Evolutionary conservation across 2,329 filamentous ascomycete genomes (phyloP).

Genomic region (Atkinsonella hypoxylon): DNA sequence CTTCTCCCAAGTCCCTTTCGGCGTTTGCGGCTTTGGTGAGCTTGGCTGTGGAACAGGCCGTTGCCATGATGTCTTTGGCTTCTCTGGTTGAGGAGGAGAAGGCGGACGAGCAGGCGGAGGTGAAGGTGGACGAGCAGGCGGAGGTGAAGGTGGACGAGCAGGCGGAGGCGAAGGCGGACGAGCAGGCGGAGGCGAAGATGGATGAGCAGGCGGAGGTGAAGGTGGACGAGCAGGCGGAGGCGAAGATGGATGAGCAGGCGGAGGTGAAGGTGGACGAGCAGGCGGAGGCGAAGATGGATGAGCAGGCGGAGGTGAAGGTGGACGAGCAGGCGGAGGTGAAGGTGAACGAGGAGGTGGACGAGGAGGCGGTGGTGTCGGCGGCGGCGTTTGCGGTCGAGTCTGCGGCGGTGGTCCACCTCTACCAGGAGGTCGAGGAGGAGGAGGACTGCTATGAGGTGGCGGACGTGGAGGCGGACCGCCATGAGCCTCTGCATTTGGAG

Average conservation of each 20-base stretch:
- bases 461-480: slow-evolving; percentile 15
- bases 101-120: slow-evolving; percentile 3
- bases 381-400: slow-evolving; percentile 7
- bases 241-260: neutral
- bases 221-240: slow-evolving; percentile 5
- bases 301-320: neutral
- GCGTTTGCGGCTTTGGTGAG: slow-evolving; percentile 11
- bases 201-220: neutral
- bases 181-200: slow-evolving; percentile 5
- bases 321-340: slow-evolving; percentile 3
- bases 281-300: slow-evolving; percentile 5
- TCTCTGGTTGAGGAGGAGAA: slow-evolving; percentile 9
- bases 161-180: slow-evolving; percentile 2
- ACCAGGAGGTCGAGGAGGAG: slow-evolving; percentile 1
- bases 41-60: slow-evolving; percentile 13
- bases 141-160: slow-evolving; percentile 1
- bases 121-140: slow-evolving; percentile 3
- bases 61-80: slow-evolving; percentile 9
- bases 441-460: slow-evolving; percentile 15
- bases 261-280: neutral
- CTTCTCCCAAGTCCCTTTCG: slow-evolving; percentile 52
- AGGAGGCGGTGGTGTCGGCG: slow-evolving; percentile 5
- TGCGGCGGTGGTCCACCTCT: slow-evolving; percentile 5
- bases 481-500: slow-evolving; percentile 20
- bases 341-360: slow-evolving; percentile 1